phyloP scores from a whole-genome alignment of 768 basidiomycete genomes.

The Crepidotus variabilis region DNA sequence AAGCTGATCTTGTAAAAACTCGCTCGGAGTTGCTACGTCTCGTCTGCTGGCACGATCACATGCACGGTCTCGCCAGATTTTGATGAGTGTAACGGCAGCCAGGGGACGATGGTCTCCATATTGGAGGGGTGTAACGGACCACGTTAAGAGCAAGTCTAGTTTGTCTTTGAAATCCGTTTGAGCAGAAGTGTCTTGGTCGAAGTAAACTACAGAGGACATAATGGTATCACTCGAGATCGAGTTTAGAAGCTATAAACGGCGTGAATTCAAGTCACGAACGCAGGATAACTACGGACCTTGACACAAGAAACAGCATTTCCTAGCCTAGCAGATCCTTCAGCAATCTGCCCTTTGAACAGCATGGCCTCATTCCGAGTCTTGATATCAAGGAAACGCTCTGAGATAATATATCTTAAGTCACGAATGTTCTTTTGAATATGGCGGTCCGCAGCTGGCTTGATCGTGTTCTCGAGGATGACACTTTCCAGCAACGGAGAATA shows the following conservation, averaged over 20 bases:
- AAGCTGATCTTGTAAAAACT: slow-evolving; percentile 68
- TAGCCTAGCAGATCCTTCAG: slow-evolving; percentile 54
- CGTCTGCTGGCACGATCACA: slow-evolving; percentile 62
- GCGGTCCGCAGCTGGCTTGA: slow-evolving; percentile 24
- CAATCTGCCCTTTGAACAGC: slow-evolving; percentile 64
- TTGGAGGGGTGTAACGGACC: slow-evolving; percentile 78
- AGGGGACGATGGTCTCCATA: slow-evolving; percentile 81
- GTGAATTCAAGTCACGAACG: too few relatives aligned
- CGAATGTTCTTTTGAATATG: slow-evolving; percentile 35
- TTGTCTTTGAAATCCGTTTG: slow-evolving; percentile 55
- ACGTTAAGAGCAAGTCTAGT: slow-evolving; percentile 71
- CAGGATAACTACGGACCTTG: slow-evolving; percentile 29
- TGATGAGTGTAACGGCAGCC: slow-evolving; percentile 68
- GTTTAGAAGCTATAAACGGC: slow-evolving; percentile 57
- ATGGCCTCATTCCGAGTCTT: slow-evolving; percentile 78
- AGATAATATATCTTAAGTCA: slow-evolving; percentile 44
- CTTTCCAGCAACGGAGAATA: slow-evolving; percentile 46
- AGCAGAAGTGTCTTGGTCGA: slow-evolving; percentile 42
- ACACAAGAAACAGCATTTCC: slow-evolving; percentile 57
- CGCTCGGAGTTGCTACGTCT: slow-evolving; percentile 54
- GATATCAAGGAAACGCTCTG: slow-evolving; percentile 64
- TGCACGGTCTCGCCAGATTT: slow-evolving; percentile 56
- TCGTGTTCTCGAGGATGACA: slow-evolving; percentile 40
- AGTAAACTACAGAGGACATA: slow-evolving; percentile 54
- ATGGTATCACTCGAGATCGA: slow-evolving; percentile 67